phyloP scores from a whole-genome alignment of 768 basidiomycete genomes.

The Termitomyces sp. region DNA sequence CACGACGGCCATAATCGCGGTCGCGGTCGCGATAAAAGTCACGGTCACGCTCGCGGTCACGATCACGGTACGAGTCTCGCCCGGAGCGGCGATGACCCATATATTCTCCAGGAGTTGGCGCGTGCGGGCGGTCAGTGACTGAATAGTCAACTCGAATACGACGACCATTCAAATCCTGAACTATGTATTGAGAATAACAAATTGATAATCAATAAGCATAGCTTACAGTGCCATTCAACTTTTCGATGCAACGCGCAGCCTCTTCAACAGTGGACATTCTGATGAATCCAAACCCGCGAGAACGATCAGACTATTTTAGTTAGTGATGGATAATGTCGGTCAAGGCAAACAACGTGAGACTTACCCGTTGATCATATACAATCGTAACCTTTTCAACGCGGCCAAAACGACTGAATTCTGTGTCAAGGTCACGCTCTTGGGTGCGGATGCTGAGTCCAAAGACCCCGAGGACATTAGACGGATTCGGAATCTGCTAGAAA shows the following conservation, averaged over 20 bases:
- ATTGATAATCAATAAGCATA: not conserved
- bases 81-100: slow-evolving; percentile 81
- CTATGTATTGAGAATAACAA: not conserved
- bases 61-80: slow-evolving; percentile 30
- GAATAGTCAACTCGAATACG: slow-evolving; percentile 97
- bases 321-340: slow-evolving; percentile 6
- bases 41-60: slow-evolving; percentile 30
- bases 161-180: slow-evolving; percentile 88
- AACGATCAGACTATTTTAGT: slow-evolving; percentile 73
- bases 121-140: slow-evolving; percentile 89
- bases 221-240: slow-evolving; percentile 88
- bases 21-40: slow-evolving; percentile 50
- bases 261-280: slow-evolving; percentile 89
- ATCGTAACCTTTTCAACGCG: slow-evolving; percentile 93
- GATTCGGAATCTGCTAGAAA: slow-evolving; percentile 73
- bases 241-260: slow-evolving; percentile 80
- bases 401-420: slow-evolving; percentile 87
- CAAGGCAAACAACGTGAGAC: slow-evolving; percentile 23
- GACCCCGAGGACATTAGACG: slow-evolving; percentile 89
- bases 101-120: slow-evolving; percentile 96
- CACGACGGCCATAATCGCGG: slow-evolving; percentile 44
- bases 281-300: slow-evolving; percentile 97
- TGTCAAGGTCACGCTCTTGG: slow-evolving; percentile 87
- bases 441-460: slow-evolving; percentile 98
- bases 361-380: slow-evolving; percentile 92